phyloP scores from a whole-genome alignment of 192 early-diverging fungal genomes.

The Neocallimastix lanati region DNA sequence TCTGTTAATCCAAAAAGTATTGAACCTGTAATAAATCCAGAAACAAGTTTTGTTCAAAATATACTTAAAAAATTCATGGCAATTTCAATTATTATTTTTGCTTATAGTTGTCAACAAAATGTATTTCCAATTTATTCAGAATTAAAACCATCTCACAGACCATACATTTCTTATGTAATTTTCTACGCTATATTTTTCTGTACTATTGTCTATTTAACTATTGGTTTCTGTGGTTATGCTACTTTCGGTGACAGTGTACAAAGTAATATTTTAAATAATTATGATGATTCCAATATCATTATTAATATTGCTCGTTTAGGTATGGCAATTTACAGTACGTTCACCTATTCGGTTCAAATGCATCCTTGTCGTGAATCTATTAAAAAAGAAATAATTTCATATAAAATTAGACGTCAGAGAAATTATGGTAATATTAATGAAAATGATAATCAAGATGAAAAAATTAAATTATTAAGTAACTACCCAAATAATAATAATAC shows the following conservation, averaged over 20 bases:
- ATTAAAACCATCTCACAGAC: background rate
- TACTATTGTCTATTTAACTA: background rate
- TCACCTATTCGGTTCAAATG: background rate
- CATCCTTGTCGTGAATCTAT: background rate
- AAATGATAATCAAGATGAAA: background rate
- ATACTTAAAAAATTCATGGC: background rate
- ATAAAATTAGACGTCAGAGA: background rate
- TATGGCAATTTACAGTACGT: background rate
- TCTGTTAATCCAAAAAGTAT: background rate
- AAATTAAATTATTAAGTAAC: background rate
- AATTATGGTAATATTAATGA: background rate
- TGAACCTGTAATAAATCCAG: background rate
- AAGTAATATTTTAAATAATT: background rate
- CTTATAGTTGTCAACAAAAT: background rate
- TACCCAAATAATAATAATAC: too few relatives aligned
- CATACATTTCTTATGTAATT: background rate
- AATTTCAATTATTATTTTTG: background rate
- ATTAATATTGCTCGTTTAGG: background rate
- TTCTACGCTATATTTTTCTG: background rate
- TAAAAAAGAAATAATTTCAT: background rate
- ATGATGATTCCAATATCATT: background rate
- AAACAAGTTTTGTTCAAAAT: background rate
- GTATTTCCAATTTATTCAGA: background rate
- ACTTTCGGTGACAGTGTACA: background rate
- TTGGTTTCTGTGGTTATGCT: background rate